Evolutionary conservation across 768 basidiomycete genomes (phyloP).

Genomic region (Podaxis pistillaris): DNA sequence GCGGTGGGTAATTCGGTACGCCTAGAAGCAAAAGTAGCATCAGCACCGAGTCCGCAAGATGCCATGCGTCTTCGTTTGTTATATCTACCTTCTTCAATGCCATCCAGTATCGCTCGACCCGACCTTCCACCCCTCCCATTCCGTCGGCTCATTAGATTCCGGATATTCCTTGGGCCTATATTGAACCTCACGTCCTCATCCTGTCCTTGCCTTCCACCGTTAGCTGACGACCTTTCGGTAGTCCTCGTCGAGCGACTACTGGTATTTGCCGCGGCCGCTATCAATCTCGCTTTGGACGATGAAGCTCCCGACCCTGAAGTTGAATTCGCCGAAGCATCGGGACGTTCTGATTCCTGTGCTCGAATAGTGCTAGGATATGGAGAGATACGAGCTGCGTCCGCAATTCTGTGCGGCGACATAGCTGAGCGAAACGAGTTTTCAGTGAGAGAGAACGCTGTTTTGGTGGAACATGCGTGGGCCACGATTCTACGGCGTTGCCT

Average conservation of each 20-base stretch:
- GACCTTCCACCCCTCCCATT: constrained; percentile 22
- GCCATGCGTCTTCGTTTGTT: background rate
- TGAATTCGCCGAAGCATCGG: constrained; percentile 24
- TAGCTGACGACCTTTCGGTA: constrained; percentile 18
- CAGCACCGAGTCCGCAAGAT: constrained; percentile 5
- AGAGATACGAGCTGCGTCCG: constrained; percentile 50
- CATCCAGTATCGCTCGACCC: constrained; percentile 27
- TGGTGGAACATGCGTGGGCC: constrained; percentile 36
- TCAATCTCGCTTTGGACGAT: constrained; percentile 15
- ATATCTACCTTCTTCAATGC: constrained; percentile 23
- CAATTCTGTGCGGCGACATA: constrained; percentile 44
- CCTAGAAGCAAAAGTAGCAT: constrained; percentile 23
- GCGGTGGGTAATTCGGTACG: constrained; percentile 69
- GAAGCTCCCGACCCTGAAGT: constrained; percentile 6
- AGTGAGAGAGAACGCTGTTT: constrained; percentile 31
- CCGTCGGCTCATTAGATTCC: constrained; percentile 25
- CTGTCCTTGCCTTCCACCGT: constrained; percentile 19
- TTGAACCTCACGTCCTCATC: constrained; percentile 50
- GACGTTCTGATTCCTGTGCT: constrained; percentile 38
- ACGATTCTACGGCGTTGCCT: constrained; percentile 37
- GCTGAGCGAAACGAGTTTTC: constrained; percentile 27
- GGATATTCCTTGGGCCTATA: constrained; percentile 35
- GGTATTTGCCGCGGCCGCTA: background rate
- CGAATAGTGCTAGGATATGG: constrained; percentile 60
- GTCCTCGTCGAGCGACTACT: constrained; percentile 2